A percentile compares a stretch with the other conserved stretches of the same genome.
phyloP scores from a whole-genome alignment of 441 rosid genomes.

The Gossypium davidsonii region DNA sequence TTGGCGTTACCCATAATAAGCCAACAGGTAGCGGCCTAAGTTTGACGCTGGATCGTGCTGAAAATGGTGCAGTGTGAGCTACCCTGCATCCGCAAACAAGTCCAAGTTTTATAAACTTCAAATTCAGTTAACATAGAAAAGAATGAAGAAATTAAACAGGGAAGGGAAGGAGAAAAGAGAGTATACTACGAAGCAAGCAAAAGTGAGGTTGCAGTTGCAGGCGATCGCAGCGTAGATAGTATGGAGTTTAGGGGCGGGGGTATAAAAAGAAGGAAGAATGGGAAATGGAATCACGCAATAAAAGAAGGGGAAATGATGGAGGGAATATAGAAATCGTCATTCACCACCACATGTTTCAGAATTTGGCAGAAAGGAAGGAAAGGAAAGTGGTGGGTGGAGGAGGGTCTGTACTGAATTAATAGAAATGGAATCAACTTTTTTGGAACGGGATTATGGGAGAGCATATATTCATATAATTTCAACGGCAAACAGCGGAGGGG shows the following conservation, averaged over 20 bases:
- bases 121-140: neutral
- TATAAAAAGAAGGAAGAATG: conserved; percentile 22
- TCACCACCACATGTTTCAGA: conserved; percentile 11
- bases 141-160: neutral
- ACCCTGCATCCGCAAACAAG: neutral
- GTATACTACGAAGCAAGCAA: neutral
- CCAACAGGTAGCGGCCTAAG: conserved; percentile 16
- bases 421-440: conserved; percentile 19
- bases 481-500: neutral
- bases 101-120: neutral
- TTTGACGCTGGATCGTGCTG: conserved; percentile 12
- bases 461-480: conserved; percentile 3
- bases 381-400: neutral
- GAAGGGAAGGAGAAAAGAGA: neutral
- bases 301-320: neutral
- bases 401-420: neutral
- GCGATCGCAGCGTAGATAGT: conserved; percentile 24
- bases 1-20: conserved; percentile 36
- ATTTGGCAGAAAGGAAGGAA: conserved; percentile 4
- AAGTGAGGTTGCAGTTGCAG: neutral
- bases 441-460: neutral
- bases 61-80: neutral
- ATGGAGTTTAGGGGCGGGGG: neutral
- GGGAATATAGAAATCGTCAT: conserved; percentile 1
- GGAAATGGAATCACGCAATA: conserved; percentile 21